phyloP scores from a whole-genome alignment of 2,329 filamentous ascomycete species.

The Paecilomyces niveus region DNA sequence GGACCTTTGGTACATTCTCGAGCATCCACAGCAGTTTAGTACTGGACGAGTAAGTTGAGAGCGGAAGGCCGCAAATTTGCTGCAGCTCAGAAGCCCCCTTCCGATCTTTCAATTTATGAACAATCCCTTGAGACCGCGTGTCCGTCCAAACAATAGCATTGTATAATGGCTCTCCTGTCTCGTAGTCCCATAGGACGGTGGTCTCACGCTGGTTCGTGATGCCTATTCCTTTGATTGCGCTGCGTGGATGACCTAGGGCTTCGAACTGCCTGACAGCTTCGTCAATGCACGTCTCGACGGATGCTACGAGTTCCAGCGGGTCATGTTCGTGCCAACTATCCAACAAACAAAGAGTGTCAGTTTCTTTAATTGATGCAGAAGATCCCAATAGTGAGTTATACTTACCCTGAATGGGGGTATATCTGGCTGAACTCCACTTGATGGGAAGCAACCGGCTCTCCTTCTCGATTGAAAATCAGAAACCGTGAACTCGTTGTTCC shows the following conservation, averaged over 20 bases:
- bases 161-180: conserved; percentile 70
- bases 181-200: conserved; percentile 73
- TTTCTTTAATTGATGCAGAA: background rate
- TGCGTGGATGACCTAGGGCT: conserved; percentile 55
- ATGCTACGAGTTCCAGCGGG: conserved; percentile 64
- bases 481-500: conserved; percentile 85
- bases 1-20: conserved; percentile 62
- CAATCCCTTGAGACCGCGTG: conserved; percentile 67
- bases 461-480: conserved; percentile 75
- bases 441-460: conserved; percentile 71
- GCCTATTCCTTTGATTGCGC: conserved; percentile 66
- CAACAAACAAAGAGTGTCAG: background rate
- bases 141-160: conserved; percentile 90
- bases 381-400: conserved; percentile 10
- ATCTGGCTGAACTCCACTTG: conserved; percentile 81
- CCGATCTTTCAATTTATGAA: conserved; percentile 64
- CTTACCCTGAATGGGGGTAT: conserved; percentile 77
- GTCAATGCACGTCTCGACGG: conserved; percentile 72
- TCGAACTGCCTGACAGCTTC: conserved; percentile 64
- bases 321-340: conserved; percentile 82
- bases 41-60: conserved; percentile 81
- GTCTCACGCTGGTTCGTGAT: conserved; percentile 91
- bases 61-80: conserved; percentile 67
- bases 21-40: conserved; percentile 81
- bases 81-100: conserved; percentile 60